Evolutionary conservation across 805 yeast genomes (phyloP), one percentile per base, ranked within the genome.

Genomic region (Yamadazyma laniorum): DNA sequence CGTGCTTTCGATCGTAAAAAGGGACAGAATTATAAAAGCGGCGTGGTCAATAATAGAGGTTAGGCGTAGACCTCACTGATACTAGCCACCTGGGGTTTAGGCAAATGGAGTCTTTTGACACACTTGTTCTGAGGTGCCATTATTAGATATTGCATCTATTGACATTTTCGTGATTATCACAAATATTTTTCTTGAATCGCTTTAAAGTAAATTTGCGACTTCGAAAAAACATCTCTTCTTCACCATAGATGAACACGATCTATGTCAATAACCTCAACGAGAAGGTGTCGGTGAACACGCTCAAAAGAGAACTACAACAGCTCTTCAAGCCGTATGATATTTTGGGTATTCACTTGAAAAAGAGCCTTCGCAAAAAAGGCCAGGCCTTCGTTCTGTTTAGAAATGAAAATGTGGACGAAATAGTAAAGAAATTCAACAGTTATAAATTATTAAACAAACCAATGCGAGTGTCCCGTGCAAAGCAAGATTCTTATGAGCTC

Each of bases 231-330:
- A 9, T 17, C 18, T 32, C 29, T 23, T 22, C 22, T 9, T 21
- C 23, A 7, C 23, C 23, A 6, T n/a, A n/a, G 9, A 34, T 34
- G 36, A 9, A 55, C 29, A 68, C 69, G 9, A 57, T 82, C n/a
- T 87, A 88, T 54, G 56, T 88, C 26, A 72, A 84, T 48, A 85
- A 85, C 50, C 59, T 87, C 43, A 82, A 85, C 52, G 95, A 87
- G 51, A 78, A 77, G 41, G 74, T 84, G 6, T 73, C 81, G 3
- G 50, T 74, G 5, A 70, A 70, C 30, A 72, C 71, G 13, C 58
- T 86, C 15, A 74, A 72, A 39, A 43, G 51, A 2, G 64, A 65
- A 5, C 65, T 87, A 2, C 40, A 40, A 3, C 53, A 58, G 6
- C 43, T 70, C 1, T 81, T 81, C 40, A 49, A 50, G 3, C 53